These are phyloP conservation scores for Diaporthe aspalathi DNA, from an alignment of 2,329 filamentous ascomycete species.

Conservation along the genomic window DNA sequence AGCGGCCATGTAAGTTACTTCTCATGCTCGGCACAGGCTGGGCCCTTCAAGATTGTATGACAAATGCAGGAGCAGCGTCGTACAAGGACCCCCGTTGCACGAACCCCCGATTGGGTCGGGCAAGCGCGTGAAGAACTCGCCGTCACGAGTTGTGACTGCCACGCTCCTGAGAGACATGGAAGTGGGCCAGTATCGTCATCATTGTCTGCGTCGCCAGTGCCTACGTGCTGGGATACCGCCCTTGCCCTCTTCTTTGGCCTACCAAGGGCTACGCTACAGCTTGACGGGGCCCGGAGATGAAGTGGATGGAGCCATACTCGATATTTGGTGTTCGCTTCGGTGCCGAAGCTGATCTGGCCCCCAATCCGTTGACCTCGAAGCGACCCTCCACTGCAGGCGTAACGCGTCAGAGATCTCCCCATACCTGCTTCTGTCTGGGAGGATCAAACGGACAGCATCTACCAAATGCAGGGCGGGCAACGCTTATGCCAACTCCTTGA, in stretches of 20 bases:
- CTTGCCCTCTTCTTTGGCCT: neutral
- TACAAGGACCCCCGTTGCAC: conserved; percentile 7
- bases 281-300: neutral
- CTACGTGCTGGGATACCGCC: neutral
- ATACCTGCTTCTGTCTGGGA: conserved; percentile 10
- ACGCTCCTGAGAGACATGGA: neutral
- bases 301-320: neutral
- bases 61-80: neutral
- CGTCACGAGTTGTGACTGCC: neutral
- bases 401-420: conserved; percentile 10
- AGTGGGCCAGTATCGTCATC: neutral
- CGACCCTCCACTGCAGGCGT: neutral
- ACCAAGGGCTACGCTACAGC: neutral
- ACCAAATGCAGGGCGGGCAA: conserved; percentile 17
- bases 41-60: neutral
- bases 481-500: conserved; percentile 19
- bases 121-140: conserved; percentile 3
- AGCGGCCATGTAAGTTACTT: neutral
- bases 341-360: conserved; percentile 13
- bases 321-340: neutral
- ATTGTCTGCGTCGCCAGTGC: neutral
- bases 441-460: conserved; percentile 21
- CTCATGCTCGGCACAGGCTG: neutral
- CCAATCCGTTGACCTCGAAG: neutral
- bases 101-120: neutral